These are phyloP conservation scores for Boletus sp. DNA, from an alignment of 768 basidiomycete genomes.

Conservation along the genomic window DNA sequence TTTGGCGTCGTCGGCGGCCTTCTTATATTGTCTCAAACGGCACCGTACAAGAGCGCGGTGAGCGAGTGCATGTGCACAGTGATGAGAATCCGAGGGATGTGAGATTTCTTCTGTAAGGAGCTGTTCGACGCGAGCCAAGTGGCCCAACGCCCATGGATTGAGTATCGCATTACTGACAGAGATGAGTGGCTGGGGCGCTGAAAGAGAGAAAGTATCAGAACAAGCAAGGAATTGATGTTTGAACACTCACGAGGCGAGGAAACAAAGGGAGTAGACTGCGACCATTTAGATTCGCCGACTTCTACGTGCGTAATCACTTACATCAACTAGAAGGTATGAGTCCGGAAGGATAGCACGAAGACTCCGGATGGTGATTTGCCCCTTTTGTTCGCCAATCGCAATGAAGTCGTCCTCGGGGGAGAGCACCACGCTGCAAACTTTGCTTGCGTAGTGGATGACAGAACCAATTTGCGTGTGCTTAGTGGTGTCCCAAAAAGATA, in stretches of 20 bases:
- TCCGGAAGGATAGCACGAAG: not conserved
- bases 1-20: not conserved
- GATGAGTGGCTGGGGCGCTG: not conserved
- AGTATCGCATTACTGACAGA: not conserved
- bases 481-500: conserved; percentile 6
- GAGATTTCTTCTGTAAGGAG: not conserved
- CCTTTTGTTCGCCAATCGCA: not conserved
- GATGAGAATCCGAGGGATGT: not conserved
- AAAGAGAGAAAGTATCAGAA: not conserved
- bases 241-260: not conserved
- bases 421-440: not conserved
- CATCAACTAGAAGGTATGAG: not conserved
- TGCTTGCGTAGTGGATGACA: not conserved
- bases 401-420: not conserved
- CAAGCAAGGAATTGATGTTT: not conserved
- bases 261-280: not conserved
- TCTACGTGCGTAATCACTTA: not conserved
- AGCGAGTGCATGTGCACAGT: not conserved
- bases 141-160: not conserved
- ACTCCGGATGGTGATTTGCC: not conserved
- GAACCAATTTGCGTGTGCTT: not conserved
- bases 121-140: not conserved
- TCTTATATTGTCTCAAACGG: not conserved
- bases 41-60: not conserved
- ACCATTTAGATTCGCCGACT: too few relatives aligned